Evolutionary conservation across 169 alveolate genomes (phyloP).

Genomic region (Babesia divergens): DNA sequence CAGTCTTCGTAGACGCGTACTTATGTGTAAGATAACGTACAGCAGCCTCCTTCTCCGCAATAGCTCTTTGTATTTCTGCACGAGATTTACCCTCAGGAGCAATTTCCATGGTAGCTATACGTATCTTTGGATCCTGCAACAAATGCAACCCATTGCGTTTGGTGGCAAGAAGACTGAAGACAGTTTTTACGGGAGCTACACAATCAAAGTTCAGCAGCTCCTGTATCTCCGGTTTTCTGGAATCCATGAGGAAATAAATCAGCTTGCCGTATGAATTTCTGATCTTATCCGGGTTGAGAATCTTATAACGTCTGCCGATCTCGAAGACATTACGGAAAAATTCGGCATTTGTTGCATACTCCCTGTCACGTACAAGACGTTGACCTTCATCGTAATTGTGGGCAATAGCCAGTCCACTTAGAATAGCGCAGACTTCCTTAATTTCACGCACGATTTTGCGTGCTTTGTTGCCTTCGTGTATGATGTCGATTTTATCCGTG

Average conservation of each 20-base stretch:
- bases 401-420: conserved; percentile 87
- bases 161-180: conserved; percentile 73
- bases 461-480: conserved; percentile 73
- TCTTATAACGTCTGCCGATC: conserved; percentile 87
- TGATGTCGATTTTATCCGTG: conserved; percentile 84
- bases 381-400: conserved; percentile 88
- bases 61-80: conserved; percentile 73
- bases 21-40: conserved; percentile 63
- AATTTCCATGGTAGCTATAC: conserved; percentile 80
- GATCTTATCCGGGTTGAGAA: conserved; percentile 89
- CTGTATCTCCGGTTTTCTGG: conserved; percentile 80
- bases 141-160: conserved; percentile 80
- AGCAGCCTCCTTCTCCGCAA: conserved; percentile 76
- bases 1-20: conserved; percentile 54
- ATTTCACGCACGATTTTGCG: conserved; percentile 79
- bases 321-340: conserved; percentile 86
- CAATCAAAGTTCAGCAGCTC: conserved; percentile 82
- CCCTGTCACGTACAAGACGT: conserved; percentile 77
- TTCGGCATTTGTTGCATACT: conserved; percentile 74
- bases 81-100: conserved; percentile 70
- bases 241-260: conserved; percentile 86
- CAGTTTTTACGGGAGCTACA: conserved; percentile 83
- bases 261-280: conserved; percentile 86
- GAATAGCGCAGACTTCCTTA: conserved; percentile 84
- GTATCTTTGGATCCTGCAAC: conserved; percentile 79